phyloP scores from a whole-genome alignment of 2,329 filamentous ascomycete species.

The Juglanconis sp. region DNA sequence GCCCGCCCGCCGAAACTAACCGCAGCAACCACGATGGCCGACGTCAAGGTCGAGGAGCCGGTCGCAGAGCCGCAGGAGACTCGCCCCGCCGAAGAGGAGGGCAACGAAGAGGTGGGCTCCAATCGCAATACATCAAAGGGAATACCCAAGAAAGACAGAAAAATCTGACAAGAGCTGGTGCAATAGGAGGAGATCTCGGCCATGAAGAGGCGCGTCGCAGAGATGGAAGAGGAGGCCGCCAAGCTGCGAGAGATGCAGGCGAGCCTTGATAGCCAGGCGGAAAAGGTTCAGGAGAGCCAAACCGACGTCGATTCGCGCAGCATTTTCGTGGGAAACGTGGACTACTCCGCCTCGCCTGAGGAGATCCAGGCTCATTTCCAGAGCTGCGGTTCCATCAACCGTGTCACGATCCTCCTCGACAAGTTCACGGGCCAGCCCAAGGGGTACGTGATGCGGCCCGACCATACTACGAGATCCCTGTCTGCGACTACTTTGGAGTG shows the following conservation, averaged over 20 bases:
- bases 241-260: slow-evolving; percentile 87
- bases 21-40: slow-evolving; percentile 24
- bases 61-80: slow-evolving; percentile 26
- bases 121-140: slow-evolving; percentile 13
- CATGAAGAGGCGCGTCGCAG: slow-evolving; percentile 82
- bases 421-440: slow-evolving; percentile 99
- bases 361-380: slow-evolving; percentile 99
- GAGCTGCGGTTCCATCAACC: slow-evolving; percentile 94
- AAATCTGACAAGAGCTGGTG: slow-evolving; percentile 18
- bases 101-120: slow-evolving; percentile 45
- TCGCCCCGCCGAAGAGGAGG: slow-evolving; percentile 33
- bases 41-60: slow-evolving; percentile 29
- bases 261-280: slow-evolving; percentile 77
- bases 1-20: slow-evolving; percentile 1
- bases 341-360: slow-evolving; percentile 94
- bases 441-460: slow-evolving; percentile 59
- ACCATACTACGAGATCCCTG: background rate
- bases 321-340: slow-evolving; percentile 98
- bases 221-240: slow-evolving; percentile 87
- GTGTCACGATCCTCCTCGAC: slow-evolving; percentile 93
- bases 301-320: slow-evolving; percentile 93
- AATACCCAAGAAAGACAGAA: slow-evolving; percentile 12
- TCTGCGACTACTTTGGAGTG: background rate
- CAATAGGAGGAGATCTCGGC: slow-evolving; percentile 73
- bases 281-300: slow-evolving; percentile 84